Base-by-base conservation (phyloP, 805 yeast species). In the Komagataella phaffii region DNA sequence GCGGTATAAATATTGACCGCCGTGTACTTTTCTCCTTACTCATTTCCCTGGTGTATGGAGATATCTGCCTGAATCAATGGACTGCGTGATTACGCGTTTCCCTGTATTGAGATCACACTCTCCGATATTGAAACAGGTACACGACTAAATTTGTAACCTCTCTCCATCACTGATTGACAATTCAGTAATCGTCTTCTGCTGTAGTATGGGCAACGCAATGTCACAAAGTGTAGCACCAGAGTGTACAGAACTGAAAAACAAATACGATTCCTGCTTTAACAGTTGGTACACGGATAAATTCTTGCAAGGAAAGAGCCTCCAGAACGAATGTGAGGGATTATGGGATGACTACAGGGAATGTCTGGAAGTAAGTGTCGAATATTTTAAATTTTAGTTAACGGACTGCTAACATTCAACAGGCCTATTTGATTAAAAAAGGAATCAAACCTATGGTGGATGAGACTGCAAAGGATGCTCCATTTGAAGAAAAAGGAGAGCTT, bases 201-300 rank as follows among this genome's bases (percentile, higher is more conserved):
- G 24, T 40, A 52, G 6, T 40, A 83, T 83, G 88, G 89, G 89
- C 50, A 81, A 81, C 66, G 64, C 72, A 51, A 78, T 85, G 85
- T 83, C 90, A 17, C 75, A 95, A 6, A 88, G 96, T 54, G 86
- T 93, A 73, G 98, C 99, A 44, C 96, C 97, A 23, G 98, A 93
- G 69, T 93, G 99, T 68, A 88, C 95, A 19, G 85, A 80, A 43
- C 77, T 84, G 53, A 93, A 93, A 67, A 80, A 80, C 59, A 79
- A 81, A 60, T 93, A 93, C 62, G 98, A 93, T 63, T 85, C 82
- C 61, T 93, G 99, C 66, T 93, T 93, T 71, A 90, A 89, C 67
- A 77, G 77, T 57, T 90, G 99, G 99, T 93, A 93, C 64, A 82
- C 93, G 4, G 97, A 93, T 59, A 85, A 85, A 65, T 85, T 85